These are phyloP conservation scores for Rosa persica DNA, from an alignment of 306 rosid genomes.

Conservation along the genomic window DNA sequence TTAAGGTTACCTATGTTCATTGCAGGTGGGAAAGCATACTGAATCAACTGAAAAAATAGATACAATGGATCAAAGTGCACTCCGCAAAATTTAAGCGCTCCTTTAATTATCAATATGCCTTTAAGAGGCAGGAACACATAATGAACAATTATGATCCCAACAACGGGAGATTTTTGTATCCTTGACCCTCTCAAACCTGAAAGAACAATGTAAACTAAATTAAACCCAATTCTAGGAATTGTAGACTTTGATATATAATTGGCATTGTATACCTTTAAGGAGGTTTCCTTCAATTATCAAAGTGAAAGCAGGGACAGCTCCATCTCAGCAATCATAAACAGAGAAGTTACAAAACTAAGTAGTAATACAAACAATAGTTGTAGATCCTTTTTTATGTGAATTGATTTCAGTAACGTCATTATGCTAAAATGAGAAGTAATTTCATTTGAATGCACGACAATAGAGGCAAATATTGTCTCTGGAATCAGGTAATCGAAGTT, in stretches of 20 bases:
- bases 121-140: too few relatives aligned
- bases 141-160: constrained; percentile 53
- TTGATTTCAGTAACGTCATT: background rate
- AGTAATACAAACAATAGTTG: constrained; percentile 3
- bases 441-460: background rate
- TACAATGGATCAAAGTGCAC: too few relatives aligned
- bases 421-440: background rate
- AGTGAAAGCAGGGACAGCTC: constrained; percentile 63
- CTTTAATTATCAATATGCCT: too few relatives aligned
- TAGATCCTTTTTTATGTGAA: background rate
- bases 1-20: too few relatives aligned
- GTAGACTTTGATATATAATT: background rate
- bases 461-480: background rate
- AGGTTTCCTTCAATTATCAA: constrained; percentile 83
- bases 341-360: background rate
- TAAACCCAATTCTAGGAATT: background rate
- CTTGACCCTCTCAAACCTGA: too few relatives aligned
- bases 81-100: too few relatives aligned
- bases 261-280: constrained; percentile 46
- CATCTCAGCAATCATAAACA: constrained; percentile 47
- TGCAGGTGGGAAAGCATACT: too few relatives aligned
- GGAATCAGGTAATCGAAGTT: background rate
- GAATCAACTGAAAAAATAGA: too few relatives aligned
- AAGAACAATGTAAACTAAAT: background rate
- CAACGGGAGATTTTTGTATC: constrained; percentile 24